These are phyloP conservation scores for Macrolepiota albuminosa DNA, from an alignment of 768 basidiomycete species.

Conservation along the genomic window DNA sequence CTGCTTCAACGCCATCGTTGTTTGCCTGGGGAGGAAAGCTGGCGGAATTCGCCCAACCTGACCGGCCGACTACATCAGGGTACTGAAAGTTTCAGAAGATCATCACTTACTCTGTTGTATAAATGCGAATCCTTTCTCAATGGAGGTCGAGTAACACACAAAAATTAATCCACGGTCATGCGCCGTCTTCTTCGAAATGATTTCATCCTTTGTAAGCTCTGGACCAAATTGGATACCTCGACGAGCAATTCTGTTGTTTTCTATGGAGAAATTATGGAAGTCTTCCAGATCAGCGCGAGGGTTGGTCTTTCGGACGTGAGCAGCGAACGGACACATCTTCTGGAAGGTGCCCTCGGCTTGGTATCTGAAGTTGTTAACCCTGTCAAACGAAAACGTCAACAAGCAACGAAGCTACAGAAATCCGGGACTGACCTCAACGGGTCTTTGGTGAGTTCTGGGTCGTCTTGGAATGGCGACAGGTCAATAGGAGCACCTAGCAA, in stretches of 20 bases:
- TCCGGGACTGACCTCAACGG: slow-evolving; percentile 23
- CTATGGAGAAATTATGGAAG: slow-evolving; percentile 16
- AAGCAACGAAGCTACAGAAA: background rate
- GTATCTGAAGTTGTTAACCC: slow-evolving; percentile 42
- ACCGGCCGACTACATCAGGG: background rate
- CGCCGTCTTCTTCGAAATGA: slow-evolving; percentile 29
- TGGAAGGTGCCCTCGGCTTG: slow-evolving; percentile 27
- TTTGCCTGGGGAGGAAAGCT: slow-evolving; percentile 28
- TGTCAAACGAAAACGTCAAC: slow-evolving; percentile 9
- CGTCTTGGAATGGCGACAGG: slow-evolving; percentile 37
- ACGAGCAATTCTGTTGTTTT: slow-evolving; percentile 37
- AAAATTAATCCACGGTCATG: slow-evolving; percentile 46
- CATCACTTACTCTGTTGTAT: slow-evolving; percentile 31
- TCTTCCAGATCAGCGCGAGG: slow-evolving; percentile 41
- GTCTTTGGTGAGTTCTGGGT: slow-evolving; percentile 31
- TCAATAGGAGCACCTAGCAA: slow-evolving; percentile 41
- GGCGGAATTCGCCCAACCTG: slow-evolving; percentile 35
- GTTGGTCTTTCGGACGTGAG: slow-evolving; percentile 42
- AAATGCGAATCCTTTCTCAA: slow-evolving; percentile 37
- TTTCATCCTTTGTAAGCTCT: slow-evolving; percentile 39
- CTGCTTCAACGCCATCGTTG: slow-evolving; percentile 21
- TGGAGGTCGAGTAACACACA: slow-evolving; percentile 37
- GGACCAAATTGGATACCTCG: slow-evolving; percentile 50
- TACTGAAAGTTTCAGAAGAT: background rate
- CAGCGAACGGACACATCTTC: slow-evolving; percentile 42